A percentile compares a stretch with the other conserved stretches of the same genome.
These are phyloP conservation scores for Modicella reniformis DNA, from an alignment of 371 early-diverging fungal genomes.

Conservation along the genomic window DNA sequence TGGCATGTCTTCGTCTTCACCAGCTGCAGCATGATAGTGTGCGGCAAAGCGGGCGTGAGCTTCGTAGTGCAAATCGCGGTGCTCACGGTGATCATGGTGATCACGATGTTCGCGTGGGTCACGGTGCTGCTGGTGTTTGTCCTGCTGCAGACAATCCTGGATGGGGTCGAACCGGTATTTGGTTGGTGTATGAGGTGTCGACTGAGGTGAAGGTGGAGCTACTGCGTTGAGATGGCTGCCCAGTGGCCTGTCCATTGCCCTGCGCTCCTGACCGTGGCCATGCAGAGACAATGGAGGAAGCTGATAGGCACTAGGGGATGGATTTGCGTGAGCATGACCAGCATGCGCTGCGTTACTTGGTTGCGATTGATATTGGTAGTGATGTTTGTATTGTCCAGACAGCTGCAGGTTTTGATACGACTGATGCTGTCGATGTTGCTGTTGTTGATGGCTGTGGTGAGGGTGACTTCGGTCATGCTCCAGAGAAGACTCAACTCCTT, in stretches of 20 bases:
- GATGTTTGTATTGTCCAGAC: conserved; percentile 12
- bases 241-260: conserved; percentile 14
- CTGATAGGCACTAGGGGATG: conserved; percentile 18
- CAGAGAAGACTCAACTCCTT: conserved; percentile 27
- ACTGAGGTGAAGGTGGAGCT: conserved; percentile 48
- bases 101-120: conserved; percentile 7
- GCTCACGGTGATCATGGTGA: conserved; percentile 7
- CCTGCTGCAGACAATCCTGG: conserved; percentile 51
- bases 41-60: conserved; percentile 1
- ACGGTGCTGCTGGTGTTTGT: conserved; percentile 30
- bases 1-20: conserved; percentile 32
- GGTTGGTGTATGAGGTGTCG: conserved; percentile 50
- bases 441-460: conserved; percentile 10
- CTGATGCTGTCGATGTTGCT: conserved; percentile 5
- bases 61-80: conserved; percentile 5
- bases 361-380: conserved; percentile 1
- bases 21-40: conserved; percentile 7
- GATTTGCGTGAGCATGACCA: conserved; percentile 29
- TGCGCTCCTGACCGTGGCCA: conserved; percentile 25
- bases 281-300: conserved; percentile 30
- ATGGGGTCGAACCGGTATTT: conserved; percentile 52
- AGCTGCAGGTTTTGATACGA: neutral
- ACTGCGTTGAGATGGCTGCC: conserved; percentile 6
- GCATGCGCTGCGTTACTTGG: conserved; percentile 26
- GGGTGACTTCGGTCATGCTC: conserved; percentile 24